Percentiles rank a stretch among this genome's conserved stretches.
phyloP scores from a whole-genome alignment of 345 rosid species.

The Boechera retrofracta region DNA sequence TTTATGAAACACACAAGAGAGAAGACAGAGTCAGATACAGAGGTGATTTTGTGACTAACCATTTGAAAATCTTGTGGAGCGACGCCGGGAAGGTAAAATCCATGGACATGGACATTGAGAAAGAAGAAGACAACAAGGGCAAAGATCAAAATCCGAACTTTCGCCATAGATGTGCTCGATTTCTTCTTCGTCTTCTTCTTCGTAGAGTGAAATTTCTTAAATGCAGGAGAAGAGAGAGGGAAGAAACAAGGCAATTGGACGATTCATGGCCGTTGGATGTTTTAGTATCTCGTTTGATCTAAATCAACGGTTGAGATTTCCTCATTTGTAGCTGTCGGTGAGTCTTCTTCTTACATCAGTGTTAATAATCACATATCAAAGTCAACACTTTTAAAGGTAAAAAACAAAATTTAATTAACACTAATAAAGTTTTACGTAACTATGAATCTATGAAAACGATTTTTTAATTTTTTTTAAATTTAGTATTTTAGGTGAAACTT shows the following conservation, averaged over 20 bases:
- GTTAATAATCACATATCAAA: constrained; percentile 13
- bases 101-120: constrained; percentile 39
- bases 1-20: background rate
- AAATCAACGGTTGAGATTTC: constrained; percentile 29
- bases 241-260: constrained; percentile 20
- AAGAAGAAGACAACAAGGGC: constrained; percentile 27
- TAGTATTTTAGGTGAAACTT: constrained; percentile 32
- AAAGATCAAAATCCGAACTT: constrained; percentile 39
- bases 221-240: constrained; percentile 9
- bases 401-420: background rate
- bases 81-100: constrained; percentile 83
- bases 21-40: background rate
- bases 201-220: constrained; percentile 33
- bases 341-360: constrained; percentile 11
- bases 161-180: constrained; percentile 50
- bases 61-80: constrained; percentile 68
- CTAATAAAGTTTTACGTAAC: constrained; percentile 18
- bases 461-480: background rate
- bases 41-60: constrained; percentile 44
- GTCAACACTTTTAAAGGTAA: constrained; percentile 25
- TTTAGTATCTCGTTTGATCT: background rate
- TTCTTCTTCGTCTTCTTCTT: constrained; percentile 24
- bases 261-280: constrained; percentile 18
- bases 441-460: background rate
- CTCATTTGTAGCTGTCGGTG: constrained; percentile 30